These are phyloP conservation scores for Coemansia asiatica DNA, from an alignment of 192 early-diverging fungal genomes.

Conservation along the genomic window DNA sequence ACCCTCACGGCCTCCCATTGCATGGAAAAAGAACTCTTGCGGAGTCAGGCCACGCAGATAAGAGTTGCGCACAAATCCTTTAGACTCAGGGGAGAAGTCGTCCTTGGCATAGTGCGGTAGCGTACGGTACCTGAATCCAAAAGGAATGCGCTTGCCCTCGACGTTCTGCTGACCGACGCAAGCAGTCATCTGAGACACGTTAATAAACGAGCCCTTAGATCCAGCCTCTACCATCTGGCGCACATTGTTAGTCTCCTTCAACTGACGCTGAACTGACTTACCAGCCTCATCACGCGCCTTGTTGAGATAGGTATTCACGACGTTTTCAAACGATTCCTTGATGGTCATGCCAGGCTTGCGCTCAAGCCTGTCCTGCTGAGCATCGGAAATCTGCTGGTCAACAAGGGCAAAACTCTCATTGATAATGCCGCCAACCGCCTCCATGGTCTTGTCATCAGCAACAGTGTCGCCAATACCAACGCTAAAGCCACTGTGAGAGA, in stretches of 20 bases:
- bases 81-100: slow-evolving; percentile 87
- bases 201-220: slow-evolving; percentile 94
- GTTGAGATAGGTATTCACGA: slow-evolving; percentile 84
- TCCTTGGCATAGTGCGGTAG: slow-evolving; percentile 98
- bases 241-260: slow-evolving; percentile 93
- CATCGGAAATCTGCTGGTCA: slow-evolving; percentile 73
- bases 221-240: slow-evolving; percentile 96
- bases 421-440: slow-evolving; percentile 75
- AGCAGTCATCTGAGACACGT: slow-evolving; percentile 97
- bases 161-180: slow-evolving; percentile 99
- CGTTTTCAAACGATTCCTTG: slow-evolving; percentile 86
- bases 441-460: slow-evolving; percentile 81
- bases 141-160: slow-evolving; percentile 98
- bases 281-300: slow-evolving; percentile 90
- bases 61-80: slow-evolving; percentile 58
- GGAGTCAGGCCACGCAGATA: slow-evolving; percentile 84
- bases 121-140: slow-evolving; percentile 91
- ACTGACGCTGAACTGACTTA: slow-evolving; percentile 73
- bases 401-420: slow-evolving; percentile 75
- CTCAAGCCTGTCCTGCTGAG: slow-evolving; percentile 83
- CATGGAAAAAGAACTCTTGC: slow-evolving; percentile 99
- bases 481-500: slow-evolving; percentile 91
- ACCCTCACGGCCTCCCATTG: slow-evolving; percentile 99
- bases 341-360: slow-evolving; percentile 88
- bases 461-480: slow-evolving; percentile 98